Base-by-base conservation (phyloP, 305 asterid species). In the Stenogyne calaminthoides region DNA sequence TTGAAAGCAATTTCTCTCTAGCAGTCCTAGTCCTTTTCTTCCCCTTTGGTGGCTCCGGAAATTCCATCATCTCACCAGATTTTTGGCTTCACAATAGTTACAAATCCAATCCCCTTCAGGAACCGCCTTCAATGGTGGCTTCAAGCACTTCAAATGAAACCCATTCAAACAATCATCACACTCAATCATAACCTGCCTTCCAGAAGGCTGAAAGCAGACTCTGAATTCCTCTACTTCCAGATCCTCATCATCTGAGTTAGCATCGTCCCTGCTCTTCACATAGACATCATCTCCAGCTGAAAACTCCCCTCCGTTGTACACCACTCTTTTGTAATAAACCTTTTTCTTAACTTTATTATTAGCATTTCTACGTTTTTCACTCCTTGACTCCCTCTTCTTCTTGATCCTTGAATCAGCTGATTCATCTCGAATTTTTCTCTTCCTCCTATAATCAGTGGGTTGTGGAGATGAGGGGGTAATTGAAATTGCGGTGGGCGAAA, bases 81-180 rank as follows among this genome's bases (percentile, higher is more conserved):
- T 85, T 94, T 77, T 89, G 0, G 88, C 81, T 69, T 70, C 87
- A 34, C 99, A 95, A 52, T 84, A 95, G 42, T 75, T 81, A 73
- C 98, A 92, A 70, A 83, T 75, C 99, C 99, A 95, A 76, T 92
- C 95, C n/a, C 97, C 99, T 67, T 88, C 96, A 0, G 97, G 99
- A 80, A 95, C 92, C 70, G 76, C 87, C 77, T 70, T 88, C 62
- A 90, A 65, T 0, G 98, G 98, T 0, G 98, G 99, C 71, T 64
- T 90, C 83, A 92, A 77, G 73, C 97, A 95, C 78, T 84, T 90
- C 81, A 92, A 82, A 80, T 95, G 99, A 84, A 89, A 92, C 36
- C 99, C 99, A 81, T 89, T 92, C 84, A 95, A 87, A 74, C 99
- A 95, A 68, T 90, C 95, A 69, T 92, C 99, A 73, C 98, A 95